Evolutionary conservation across 768 basidiomycete species (phyloP).

Genomic region (Trametes elegans): DNA sequence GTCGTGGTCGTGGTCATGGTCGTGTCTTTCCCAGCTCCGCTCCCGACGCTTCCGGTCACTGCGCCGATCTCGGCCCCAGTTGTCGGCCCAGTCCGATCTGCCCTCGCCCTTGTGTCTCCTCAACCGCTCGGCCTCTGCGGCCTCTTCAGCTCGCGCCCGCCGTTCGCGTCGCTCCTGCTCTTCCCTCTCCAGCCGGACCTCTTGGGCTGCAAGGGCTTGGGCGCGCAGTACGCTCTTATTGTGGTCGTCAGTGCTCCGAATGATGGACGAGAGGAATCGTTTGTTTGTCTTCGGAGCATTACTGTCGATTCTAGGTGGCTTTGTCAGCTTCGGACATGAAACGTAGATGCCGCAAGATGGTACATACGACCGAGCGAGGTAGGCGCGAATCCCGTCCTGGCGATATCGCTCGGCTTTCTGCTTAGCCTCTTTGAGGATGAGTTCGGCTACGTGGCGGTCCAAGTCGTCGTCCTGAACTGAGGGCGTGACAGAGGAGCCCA

Average conservation of each 20-base stretch:
- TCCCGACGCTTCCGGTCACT: slow-evolving; percentile 43
- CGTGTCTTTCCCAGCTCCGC: slow-evolving; percentile 47
- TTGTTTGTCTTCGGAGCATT: slow-evolving; percentile 81
- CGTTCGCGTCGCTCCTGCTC: slow-evolving; percentile 64
- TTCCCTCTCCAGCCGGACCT: slow-evolving; percentile 65
- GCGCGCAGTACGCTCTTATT: slow-evolving; percentile 81
- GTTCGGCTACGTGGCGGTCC: slow-evolving; percentile 87
- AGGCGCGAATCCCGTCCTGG: slow-evolving; percentile 76
- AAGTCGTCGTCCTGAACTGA: slow-evolving; percentile 79
- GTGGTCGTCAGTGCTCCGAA: slow-evolving; percentile 93
- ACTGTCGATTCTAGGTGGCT: slow-evolving; percentile 51
- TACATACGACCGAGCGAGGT: slow-evolving; percentile 45
- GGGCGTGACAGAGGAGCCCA: slow-evolving; percentile 61
- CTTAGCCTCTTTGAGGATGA: slow-evolving; percentile 91
- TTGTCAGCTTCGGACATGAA: not conserved
- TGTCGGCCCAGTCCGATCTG: slow-evolving; percentile 35
- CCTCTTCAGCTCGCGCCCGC: slow-evolving; percentile 70
- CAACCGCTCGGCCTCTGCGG: slow-evolving; percentile 62
- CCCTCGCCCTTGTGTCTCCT: slow-evolving; percentile 36
- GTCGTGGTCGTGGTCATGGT: slow-evolving; percentile 26
- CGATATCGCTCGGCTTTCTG: slow-evolving; percentile 81
- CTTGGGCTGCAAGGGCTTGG: slow-evolving; percentile 70
- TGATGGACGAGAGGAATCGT: slow-evolving; percentile 80
- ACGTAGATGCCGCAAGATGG: not conserved
- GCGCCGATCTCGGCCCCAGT: slow-evolving; percentile 49